Conservation (phyloP, 768 basidiomycete genomes). For the Russula griseocarnosa region DNA sequence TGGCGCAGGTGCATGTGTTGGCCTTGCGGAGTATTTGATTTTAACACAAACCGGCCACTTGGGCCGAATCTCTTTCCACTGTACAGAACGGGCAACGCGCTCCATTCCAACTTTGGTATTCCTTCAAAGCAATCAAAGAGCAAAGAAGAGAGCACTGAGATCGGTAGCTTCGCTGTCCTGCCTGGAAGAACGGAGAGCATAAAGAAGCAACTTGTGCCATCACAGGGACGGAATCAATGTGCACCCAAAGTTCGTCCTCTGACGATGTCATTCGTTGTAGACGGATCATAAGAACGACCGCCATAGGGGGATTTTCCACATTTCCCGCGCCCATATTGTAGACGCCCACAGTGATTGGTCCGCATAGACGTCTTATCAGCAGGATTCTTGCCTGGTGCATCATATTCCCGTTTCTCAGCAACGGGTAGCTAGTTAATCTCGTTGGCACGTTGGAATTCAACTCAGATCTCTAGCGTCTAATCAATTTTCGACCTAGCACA, state of each 20-base stretch:
- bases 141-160: neutral
- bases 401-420: neutral
- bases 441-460: neutral
- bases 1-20: neutral
- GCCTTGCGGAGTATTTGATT: neutral
- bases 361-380: neutral
- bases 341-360: neutral
- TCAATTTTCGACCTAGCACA: neutral
- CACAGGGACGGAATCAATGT: neutral
- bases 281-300: neutral
- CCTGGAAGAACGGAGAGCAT: neutral
- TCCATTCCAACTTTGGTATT: too few species aligned
- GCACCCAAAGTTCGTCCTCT: too few species aligned
- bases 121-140: neutral
- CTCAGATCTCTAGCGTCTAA: neutral
- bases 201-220: neutral
- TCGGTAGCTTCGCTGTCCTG: neutral
- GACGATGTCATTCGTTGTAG: neutral
- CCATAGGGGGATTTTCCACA: neutral
- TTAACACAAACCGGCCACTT: too few species aligned
- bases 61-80: too few species aligned
- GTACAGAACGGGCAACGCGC: too few species aligned
- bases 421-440: neutral
- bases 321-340: neutral
- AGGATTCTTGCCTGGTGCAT: neutral